These are phyloP conservation scores for Aspergillus intermedius DNA, from an alignment of 2,329 filamentous ascomycete species.

Conservation along the genomic window DNA sequence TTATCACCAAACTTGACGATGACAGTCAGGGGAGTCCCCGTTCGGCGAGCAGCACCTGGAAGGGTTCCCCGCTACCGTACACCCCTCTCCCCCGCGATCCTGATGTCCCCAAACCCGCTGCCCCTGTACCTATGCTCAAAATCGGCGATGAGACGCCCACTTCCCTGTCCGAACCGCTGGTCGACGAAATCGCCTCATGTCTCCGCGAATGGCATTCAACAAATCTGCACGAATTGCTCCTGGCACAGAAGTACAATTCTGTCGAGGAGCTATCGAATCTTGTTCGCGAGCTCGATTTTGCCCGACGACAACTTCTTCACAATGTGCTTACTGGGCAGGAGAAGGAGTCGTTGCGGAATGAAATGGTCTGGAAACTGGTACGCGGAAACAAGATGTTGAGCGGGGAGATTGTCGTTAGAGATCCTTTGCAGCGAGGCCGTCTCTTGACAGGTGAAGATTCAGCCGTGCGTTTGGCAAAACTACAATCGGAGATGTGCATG, in stretches of 20 bases:
- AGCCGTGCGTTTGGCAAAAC: constrained; percentile 78
- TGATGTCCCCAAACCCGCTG: constrained; percentile 63
- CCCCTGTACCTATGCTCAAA: constrained; percentile 93
- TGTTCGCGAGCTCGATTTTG: constrained; percentile 74
- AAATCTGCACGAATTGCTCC: constrained; percentile 83
- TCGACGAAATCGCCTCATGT: constrained; percentile 96
- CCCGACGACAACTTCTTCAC: constrained; percentile 83
- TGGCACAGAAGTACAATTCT: constrained; percentile 72
- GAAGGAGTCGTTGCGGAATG: constrained; percentile 71
- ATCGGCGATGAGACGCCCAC: constrained; percentile 95
- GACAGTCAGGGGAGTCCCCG: constrained; percentile 24
- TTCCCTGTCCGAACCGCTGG: constrained; percentile 78
- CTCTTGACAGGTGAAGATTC: constrained; percentile 90
- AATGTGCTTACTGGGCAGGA: constrained; percentile 87
- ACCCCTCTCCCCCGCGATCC: constrained; percentile 51
- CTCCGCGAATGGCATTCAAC: constrained; percentile 97
- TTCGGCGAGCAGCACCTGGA: constrained; percentile 22
- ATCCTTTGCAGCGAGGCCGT: constrained; percentile 73
- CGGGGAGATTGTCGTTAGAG: constrained; percentile 90
- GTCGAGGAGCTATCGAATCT: constrained; percentile 76
- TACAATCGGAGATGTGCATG: constrained; percentile 95
- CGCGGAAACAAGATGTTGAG: constrained; percentile 89
- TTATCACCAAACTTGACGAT: constrained; percentile 33
- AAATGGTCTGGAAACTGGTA: constrained; percentile 92
- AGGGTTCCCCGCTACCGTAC: constrained; percentile 26